Evolutionary conservation across 139 green algal genomes (phyloP).

Genomic region (Asterochloris erici): DNA sequence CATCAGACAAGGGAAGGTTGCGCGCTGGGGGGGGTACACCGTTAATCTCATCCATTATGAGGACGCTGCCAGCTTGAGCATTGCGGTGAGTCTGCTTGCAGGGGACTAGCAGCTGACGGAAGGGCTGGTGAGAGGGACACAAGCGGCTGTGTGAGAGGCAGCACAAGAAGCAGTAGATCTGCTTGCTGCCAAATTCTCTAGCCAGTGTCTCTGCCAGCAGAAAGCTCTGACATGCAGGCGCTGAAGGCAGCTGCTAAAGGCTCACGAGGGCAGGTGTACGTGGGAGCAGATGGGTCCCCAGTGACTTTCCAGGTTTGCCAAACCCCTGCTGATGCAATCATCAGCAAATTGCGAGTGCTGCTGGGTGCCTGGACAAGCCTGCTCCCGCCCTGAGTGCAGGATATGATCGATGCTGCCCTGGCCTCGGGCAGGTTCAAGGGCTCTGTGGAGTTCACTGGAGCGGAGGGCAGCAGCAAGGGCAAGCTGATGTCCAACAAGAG

Average conservation of each 20-base stretch:
- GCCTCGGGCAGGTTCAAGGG: conserved; percentile 29
- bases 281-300: not conserved
- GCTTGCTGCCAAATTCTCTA: not conserved
- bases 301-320: not conserved
- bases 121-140: not conserved
- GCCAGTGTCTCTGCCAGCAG: not conserved
- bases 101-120: not conserved
- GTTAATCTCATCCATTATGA: conserved; percentile 99
- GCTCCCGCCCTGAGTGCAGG: conserved; percentile 23
- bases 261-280: not conserved
- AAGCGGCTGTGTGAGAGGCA: not conserved
- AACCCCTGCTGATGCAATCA: not conserved
- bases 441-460: conserved; percentile 40
- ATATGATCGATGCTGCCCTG: conserved; percentile 53
- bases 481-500: conserved; percentile 68
- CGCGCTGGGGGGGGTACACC: conserved; percentile 60
- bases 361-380: not conserved
- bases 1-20: conserved; percentile 57
- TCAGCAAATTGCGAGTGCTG: conserved; percentile 1
- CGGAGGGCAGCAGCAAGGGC: conserved; percentile 35
- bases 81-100: conserved; percentile 31
- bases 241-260: not conserved
- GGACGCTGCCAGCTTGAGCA: conserved; percentile 79
- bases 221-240: not conserved
- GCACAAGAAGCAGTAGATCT: not conserved